Evolutionary conservation across 768 basidiomycete genomes (phyloP), one percentile per base, ranked within the genome.

Genomic region (Pleurotus salmoneostramineus): DNA sequence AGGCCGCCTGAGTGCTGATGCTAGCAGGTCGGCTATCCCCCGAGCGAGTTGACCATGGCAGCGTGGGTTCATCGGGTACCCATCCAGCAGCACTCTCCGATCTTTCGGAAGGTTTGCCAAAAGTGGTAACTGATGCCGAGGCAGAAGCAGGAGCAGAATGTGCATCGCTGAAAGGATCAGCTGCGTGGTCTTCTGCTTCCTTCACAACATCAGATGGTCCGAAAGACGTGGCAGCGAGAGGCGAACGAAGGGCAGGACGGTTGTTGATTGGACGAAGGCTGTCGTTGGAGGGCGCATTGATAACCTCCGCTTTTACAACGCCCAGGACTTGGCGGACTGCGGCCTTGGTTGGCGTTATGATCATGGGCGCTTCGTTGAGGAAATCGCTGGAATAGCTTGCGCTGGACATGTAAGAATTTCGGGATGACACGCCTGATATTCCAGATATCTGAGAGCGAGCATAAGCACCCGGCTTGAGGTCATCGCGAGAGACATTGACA

Each of bases 331-430:
- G 87, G 49, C 88, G 79, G 64, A 89, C 82, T 48, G 79, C 74
- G 33, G 83, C 77, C 59, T 83, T 85, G 31, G 75, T 78, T 32
- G 88, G 83, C 0, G 88, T 90, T 61, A 93, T 83, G 63, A 93
- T 93, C 75, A 88, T 85, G 21, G 91, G 89, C 0, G 88, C 84
- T 68, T 93, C 91, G 64, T 86, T 84, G 59, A 92, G 73, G 72
- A 93, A 81, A 63, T 92, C 91, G 65, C 88, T 91, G 12, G 87
- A 79, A 66, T 81, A 90, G 65, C 87, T 91, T 43, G 85, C 87
- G 44, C 79, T 83, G 32, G 90, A 87, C 78, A 88, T 82, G 72
- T 81, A 89, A 15, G 91, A 92, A 57, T 82, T 77, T 61, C 87
- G 76, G 35, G 84, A 83, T 4, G 77, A 76, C 21, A 76, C 69